Evolutionary conservation across 2,329 filamentous ascomycete genomes (phyloP), one percentile per base, ranked within the genome.

Genomic region (Capronia epimyces): DNA sequence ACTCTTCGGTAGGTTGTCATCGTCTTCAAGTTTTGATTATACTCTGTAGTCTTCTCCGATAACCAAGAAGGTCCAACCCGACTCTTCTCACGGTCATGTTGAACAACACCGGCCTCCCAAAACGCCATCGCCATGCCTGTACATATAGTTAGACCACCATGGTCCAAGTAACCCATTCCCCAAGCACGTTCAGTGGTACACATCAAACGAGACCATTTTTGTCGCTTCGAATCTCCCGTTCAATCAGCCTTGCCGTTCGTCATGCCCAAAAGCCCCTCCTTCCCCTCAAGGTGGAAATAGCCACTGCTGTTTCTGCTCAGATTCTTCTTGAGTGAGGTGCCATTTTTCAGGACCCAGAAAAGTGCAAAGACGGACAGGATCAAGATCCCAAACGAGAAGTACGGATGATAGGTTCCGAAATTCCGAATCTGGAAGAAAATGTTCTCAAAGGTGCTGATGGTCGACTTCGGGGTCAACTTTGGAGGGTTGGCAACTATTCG

Each of bases 401-500:
- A 69, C 2, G 72, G 72, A 49, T 75, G 73, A 34, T 64, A 66
- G 39, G 64, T 62, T 44, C 69, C 65, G 55, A 72, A 73, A 22
- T 68, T 67, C 27, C 69, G 65, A 6, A 70, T 68, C 55, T 66
- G 67, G 62, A 75, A 76, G 60, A 75, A 72, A 25, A 72, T 59
- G 21, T 67, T 66, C 60, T 75, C 72, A 44, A 76, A 65, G 7
- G 67, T 65, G 52, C 73, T 71, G 41, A 75, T 69, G 3, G 73
- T 75, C 6, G 73, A 75, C 60, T 74, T 75, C n/a, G 73, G 66
- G 13, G 66, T 70, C 41, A 76, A 63, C 53, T 75, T 75, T 18
- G 71, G 66, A 13, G 75, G 74, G 24, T 69, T 71, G 36, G 70
- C 65, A 45, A 77, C 68, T 48, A 79, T 71, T 50, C 77, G 73